These are phyloP conservation scores for Saccharomyces hybrid DNA, from an alignment of 1,139 yeast species.

Conservation along the genomic window DNA sequence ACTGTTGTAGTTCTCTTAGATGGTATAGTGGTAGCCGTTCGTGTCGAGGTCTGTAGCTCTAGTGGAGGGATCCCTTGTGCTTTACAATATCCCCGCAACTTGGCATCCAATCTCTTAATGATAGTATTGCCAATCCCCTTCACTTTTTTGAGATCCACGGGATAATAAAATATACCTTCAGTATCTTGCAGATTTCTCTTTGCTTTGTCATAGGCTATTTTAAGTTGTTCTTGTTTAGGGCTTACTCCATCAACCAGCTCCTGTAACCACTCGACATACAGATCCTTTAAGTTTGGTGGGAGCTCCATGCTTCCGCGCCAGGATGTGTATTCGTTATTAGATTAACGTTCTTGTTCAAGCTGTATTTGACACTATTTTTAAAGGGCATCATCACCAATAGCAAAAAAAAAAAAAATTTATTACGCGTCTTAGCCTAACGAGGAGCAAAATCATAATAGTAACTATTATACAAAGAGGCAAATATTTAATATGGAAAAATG, in stretches of 20 bases:
- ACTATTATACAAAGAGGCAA: not conserved
- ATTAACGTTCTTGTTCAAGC: not conserved
- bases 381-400: not conserved
- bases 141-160: constrained; percentile 26
- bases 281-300: constrained; percentile 21
- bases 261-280: constrained; percentile 26
- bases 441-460: not conserved
- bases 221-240: constrained; percentile 26
- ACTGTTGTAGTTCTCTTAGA: constrained; percentile 15
- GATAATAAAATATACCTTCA: constrained; percentile 18
- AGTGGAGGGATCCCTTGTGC: constrained; percentile 11
- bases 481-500: not conserved
- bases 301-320: constrained; percentile 3
- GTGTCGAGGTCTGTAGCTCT: not conserved
- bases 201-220: constrained; percentile 25
- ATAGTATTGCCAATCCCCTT: constrained; percentile 31
- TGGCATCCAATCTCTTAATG: constrained; percentile 21
- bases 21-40: not conserved
- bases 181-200: constrained; percentile 18
- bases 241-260: constrained; percentile 20
- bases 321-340: not conserved
- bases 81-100: constrained; percentile 19
- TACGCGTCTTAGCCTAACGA: not conserved
- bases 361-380: not conserved
- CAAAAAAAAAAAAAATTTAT: not conserved